Conservation (phyloP, 495 filamentous ascomycete species). For the Aspergillus sclerotiicarbonarius region DNA sequence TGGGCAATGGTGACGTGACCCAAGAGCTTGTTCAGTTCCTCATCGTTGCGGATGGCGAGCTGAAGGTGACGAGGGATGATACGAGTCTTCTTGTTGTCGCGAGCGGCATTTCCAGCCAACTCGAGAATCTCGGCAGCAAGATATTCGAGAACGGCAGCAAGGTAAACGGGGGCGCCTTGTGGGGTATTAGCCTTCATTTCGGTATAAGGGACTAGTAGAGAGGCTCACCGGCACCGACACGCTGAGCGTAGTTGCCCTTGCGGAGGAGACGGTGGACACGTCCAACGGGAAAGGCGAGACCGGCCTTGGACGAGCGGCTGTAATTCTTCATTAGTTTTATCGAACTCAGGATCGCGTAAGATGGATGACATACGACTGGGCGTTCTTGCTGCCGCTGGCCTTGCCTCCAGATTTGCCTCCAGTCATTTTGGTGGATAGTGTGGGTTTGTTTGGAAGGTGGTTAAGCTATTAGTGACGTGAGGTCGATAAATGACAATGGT, state of each 20-base stretch:
- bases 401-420: constrained; percentile 98
- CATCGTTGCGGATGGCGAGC: constrained; percentile 98
- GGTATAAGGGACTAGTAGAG: constrained; percentile 9
- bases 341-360: constrained; percentile 24
- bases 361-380: constrained; percentile 77
- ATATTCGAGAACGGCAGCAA: constrained; percentile 97
- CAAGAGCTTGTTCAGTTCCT: constrained; percentile 99
- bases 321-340: constrained; percentile 35
- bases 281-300: constrained; percentile 98
- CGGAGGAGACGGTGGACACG: constrained; percentile 99
- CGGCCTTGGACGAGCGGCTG: constrained; percentile 98
- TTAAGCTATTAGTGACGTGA: constrained; percentile 9
- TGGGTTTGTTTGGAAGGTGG: constrained; percentile 2
- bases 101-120: constrained; percentile 96
- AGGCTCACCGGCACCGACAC: constrained; percentile 93
- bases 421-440: constrained; percentile 76
- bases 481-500: constrained; percentile 20
- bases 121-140: constrained; percentile 98
- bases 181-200: constrained; percentile 27
- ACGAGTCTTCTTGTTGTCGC: constrained; percentile 99
- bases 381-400: constrained; percentile 93
- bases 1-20: constrained; percentile 99
- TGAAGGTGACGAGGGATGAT: constrained; percentile 99
- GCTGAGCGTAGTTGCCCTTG: constrained; percentile 99
- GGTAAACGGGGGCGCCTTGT: constrained; percentile 89